Conservation (phyloP, 306 rosid genomes). For the Malus sylvestris region DNA sequence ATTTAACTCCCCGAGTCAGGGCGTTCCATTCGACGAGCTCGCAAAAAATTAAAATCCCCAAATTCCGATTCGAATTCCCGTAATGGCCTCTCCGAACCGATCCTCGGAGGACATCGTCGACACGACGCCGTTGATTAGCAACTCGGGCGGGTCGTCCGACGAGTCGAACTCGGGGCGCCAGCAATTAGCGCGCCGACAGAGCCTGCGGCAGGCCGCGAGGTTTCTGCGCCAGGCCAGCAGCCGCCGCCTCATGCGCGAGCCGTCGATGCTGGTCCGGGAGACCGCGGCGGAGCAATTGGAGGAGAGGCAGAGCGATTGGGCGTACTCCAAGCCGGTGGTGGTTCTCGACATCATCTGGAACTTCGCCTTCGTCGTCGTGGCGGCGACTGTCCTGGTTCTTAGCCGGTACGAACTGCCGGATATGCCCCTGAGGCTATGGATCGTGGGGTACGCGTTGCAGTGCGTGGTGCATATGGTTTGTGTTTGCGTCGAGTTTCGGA, state of each 20-base stretch:
- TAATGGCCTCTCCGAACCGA: slow-evolving; percentile 53
- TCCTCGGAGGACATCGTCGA: slow-evolving; percentile 73
- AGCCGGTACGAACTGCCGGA: slow-evolving; percentile 59
- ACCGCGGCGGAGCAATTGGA: slow-evolving; percentile 93
- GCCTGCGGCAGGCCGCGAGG: slow-evolving; percentile 87
- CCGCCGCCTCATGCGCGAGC: slow-evolving; percentile 80
- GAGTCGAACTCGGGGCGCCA: slow-evolving; percentile 53
- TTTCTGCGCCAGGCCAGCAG: slow-evolving; percentile 88
- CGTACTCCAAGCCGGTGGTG: slow-evolving; percentile 87
- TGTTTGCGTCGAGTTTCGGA: slow-evolving; percentile 61
- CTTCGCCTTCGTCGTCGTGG: slow-evolving; percentile 63
- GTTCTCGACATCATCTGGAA: slow-evolving; percentile 85
- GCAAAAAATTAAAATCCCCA: neutral
- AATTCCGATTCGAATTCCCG: neutral
- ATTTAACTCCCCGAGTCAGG: slow-evolving; percentile 13
- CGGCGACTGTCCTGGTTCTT: slow-evolving; percentile 41
- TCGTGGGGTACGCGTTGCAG: slow-evolving; percentile 69
- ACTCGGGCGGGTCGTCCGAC: slow-evolving; percentile 44
- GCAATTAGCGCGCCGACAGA: slow-evolving; percentile 50
- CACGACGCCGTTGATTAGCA: slow-evolving; percentile 54
- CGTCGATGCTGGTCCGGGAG: slow-evolving; percentile 84
- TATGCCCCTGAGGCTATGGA: slow-evolving; percentile 79
- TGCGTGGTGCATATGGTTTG: slow-evolving; percentile 75
- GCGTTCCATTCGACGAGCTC: neutral
- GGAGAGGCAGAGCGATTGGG: slow-evolving; percentile 98